These are phyloP conservation scores for Smallanthus sonchifolius DNA, from an alignment of 129 eudicot species.

Conservation along the genomic window DNA sequence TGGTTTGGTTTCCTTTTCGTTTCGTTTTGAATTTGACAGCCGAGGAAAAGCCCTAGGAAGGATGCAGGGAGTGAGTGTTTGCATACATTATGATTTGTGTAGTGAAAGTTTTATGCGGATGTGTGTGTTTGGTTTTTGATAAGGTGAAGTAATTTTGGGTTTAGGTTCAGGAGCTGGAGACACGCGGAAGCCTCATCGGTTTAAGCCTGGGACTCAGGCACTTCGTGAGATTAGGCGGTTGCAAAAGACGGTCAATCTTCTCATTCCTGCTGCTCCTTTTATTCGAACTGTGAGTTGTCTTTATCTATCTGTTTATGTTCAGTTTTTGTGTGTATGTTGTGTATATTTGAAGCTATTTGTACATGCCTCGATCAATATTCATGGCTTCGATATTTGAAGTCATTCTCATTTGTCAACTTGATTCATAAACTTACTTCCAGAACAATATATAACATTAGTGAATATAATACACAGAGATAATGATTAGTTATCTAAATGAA, in stretches of 20 bases:
- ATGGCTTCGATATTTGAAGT: no score
- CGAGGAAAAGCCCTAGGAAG: conserved; percentile 8
- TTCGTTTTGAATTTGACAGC: conserved; percentile 12
- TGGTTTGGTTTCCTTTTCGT: background rate
- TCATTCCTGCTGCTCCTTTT: conserved; percentile 77
- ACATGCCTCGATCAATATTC: background rate
- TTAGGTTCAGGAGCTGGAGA: conserved; percentile 23
- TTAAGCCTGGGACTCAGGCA: conserved; percentile 70
- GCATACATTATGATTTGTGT: background rate
- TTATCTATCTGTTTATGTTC: background rate
- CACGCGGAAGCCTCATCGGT: conserved; percentile 33
- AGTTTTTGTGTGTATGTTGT: conserved; percentile 3
- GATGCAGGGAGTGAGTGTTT: conserved; percentile 19
- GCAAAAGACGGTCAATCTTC: conserved; percentile 52
- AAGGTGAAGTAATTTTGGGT: conserved; percentile 5
- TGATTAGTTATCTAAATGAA: background rate
- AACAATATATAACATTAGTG: background rate
- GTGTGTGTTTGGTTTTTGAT: conserved; percentile 5
- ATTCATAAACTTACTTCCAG: background rate
- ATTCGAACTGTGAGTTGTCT: conserved; percentile 41
- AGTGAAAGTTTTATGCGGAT: background rate
- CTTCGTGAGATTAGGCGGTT: conserved; percentile 64
- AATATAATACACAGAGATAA: background rate
- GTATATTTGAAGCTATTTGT: background rate
- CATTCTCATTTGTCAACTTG: no score